Evolutionary conservation across 768 basidiomycete species (phyloP).

Genomic region (Trametes cingulata): DNA sequence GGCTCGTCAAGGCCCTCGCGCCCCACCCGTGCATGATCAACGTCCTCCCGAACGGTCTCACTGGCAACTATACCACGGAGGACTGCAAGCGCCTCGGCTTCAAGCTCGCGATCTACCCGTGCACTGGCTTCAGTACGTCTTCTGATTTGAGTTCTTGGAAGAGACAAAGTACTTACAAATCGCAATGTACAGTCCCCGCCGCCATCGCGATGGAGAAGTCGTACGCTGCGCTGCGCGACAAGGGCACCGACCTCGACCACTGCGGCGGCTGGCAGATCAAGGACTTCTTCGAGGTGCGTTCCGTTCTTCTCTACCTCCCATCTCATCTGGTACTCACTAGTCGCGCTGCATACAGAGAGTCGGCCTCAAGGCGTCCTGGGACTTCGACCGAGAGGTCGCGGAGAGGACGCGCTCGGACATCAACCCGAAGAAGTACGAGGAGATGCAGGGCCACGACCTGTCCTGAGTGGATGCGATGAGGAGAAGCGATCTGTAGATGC

Average conservation of each 20-base stretch:
- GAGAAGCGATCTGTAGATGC: not conserved
- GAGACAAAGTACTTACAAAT: not conserved
- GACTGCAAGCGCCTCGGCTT: constrained; percentile 31
- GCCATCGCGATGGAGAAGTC: constrained; percentile 30
- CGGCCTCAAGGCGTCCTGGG: constrained; percentile 25
- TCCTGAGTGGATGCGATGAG: constrained; percentile 5
- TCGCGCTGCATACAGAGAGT: constrained; percentile 22
- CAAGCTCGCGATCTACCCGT: constrained; percentile 30
- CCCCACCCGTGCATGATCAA: constrained; percentile 32
- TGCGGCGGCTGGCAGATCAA: constrained; percentile 30
- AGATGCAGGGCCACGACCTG: constrained; percentile 22
- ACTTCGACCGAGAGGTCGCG: constrained; percentile 24
- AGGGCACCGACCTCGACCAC: constrained; percentile 26
- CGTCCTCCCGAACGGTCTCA: constrained; percentile 30
- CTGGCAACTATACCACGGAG: constrained; percentile 26
- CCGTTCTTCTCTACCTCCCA: not conserved
- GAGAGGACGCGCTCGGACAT: constrained; percentile 20
- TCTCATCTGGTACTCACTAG: not conserved
- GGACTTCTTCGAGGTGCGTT: constrained; percentile 30
- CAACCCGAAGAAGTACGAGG: constrained; percentile 29
- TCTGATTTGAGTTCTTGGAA: not conserved
- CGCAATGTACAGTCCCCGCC: constrained; percentile 21
- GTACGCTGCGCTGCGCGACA: constrained; percentile 25
- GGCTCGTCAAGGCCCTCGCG: constrained; percentile 28
- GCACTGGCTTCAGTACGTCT: constrained; percentile 29